Conservation (phyloP, 768 basidiomycete genomes). For the Termitomyces sp. region DNA sequence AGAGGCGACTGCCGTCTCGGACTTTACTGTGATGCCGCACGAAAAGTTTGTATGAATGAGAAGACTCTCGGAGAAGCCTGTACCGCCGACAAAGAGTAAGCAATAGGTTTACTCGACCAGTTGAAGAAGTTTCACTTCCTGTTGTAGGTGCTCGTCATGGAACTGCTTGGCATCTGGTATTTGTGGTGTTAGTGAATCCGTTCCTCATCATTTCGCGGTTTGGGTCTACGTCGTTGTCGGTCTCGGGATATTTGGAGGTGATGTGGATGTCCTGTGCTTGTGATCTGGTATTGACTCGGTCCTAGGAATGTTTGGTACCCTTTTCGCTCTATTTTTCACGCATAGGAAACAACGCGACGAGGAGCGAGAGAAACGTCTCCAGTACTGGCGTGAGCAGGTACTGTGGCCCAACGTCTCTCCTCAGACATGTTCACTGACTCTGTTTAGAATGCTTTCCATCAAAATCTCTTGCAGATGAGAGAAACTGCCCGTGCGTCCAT, state of each 20-base stretch:
- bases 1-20: constrained; percentile 75
- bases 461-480: constrained; percentile 77
- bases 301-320: constrained; percentile 71
- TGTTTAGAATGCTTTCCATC: constrained; percentile 69
- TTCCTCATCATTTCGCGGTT: constrained; percentile 56
- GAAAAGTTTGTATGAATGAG: constrained; percentile 53
- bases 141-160: constrained; percentile 64
- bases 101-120: constrained; percentile 1
- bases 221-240: constrained; percentile 76
- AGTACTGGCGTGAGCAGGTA: constrained; percentile 90
- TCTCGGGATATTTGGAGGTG: constrained; percentile 70
- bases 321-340: constrained; percentile 64
- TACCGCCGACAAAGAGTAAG: constrained; percentile 47
- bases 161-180: constrained; percentile 62
- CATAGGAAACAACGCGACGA: constrained; percentile 70
- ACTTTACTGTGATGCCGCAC: constrained; percentile 69
- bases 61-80: constrained; percentile 62
- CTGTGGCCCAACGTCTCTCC: background rate
- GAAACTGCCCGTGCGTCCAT: constrained; percentile 70
- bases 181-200: constrained; percentile 62
- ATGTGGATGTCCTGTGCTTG: constrained; percentile 19
- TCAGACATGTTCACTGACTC: background rate
- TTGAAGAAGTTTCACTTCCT: background rate
- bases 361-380: constrained; percentile 80
- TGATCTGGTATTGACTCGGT: background rate